A percentile compares a stretch with the other conserved stretches of the same genome.
phyloP scores from a whole-genome alignment of 2,329 filamentous ascomycete species.

The Dactylellina leptospora region DNA sequence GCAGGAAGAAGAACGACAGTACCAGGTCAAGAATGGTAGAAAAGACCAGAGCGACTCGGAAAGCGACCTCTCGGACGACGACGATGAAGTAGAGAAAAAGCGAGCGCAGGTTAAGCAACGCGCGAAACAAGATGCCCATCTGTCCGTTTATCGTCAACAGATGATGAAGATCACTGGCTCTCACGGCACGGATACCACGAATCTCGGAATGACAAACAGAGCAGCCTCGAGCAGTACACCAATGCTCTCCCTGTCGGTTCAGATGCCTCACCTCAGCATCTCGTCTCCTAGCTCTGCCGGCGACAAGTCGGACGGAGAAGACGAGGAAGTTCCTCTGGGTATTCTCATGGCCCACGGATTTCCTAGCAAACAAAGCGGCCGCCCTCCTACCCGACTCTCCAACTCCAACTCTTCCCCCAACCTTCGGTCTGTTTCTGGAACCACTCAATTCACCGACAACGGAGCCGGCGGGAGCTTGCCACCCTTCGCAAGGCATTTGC shows the following conservation, averaged over 20 bases:
- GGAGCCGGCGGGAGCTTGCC: conserved; percentile 68
- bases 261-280: conserved; percentile 56
- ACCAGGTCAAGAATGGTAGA: conserved; percentile 61
- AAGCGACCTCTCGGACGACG: conserved; percentile 67
- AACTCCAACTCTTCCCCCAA: conserved; percentile 76
- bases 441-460: conserved; percentile 61
- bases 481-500: conserved; percentile 81
- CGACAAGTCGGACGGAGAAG: conserved; percentile 68
- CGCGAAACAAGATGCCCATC: conserved; percentile 86
- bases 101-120: conserved; percentile 78
- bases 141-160: conserved; percentile 88
- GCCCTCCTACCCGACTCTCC: conserved; percentile 74
- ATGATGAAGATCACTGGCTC: conserved; percentile 95
- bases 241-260: conserved; percentile 60
- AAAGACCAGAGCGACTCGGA: conserved; percentile 63
- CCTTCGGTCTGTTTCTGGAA: conserved; percentile 70
- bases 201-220: conserved; percentile 57
- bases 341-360: conserved; percentile 91
- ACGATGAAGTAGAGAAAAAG: conserved; percentile 74
- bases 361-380: conserved; percentile 71
- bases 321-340: conserved; percentile 86
- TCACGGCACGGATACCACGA: conserved; percentile 55
- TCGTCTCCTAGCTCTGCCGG: conserved; percentile 56
- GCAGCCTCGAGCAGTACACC: conserved; percentile 60
- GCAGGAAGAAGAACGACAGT: conserved; percentile 73